Conservation (phyloP, 2,329 filamentous ascomycete species). For the Beauveria pseudobassiana region DNA sequence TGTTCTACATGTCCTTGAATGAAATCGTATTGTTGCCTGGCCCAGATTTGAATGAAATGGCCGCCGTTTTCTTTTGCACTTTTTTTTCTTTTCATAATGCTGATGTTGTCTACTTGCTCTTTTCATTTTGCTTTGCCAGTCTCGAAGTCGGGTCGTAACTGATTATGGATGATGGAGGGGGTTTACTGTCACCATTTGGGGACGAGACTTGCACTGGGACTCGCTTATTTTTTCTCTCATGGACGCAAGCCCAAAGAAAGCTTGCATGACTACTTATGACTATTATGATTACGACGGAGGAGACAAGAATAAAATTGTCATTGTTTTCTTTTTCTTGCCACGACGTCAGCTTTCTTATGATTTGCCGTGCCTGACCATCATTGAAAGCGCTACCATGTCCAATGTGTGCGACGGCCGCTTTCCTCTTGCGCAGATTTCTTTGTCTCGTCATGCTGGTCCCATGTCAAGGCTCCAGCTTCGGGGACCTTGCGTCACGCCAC, state of each 20-base stretch:
- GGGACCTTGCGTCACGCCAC: neutral
- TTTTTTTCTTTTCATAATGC: neutral
- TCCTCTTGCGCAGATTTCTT: neutral
- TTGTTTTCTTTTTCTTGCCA: neutral
- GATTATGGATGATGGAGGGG: neutral
- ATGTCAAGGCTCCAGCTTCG: neutral
- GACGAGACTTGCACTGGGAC: neutral
- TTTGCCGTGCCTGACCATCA: neutral
- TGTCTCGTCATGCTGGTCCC: neutral
- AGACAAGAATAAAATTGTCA: slow-evolving; percentile 4
- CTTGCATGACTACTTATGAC: neutral
- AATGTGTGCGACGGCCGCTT: neutral
- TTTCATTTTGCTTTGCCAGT: neutral
- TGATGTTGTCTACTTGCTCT: neutral
- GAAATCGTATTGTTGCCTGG: neutral
- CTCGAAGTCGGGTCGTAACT: neutral
- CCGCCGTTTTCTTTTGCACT: neutral
- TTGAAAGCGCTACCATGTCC: neutral
- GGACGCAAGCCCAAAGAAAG: neutral
- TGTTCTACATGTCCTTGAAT: neutral
- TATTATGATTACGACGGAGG: neutral
- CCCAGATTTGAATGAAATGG: neutral
- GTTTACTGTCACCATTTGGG: neutral
- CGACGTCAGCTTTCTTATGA: neutral
- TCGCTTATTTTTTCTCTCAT: neutral